Conservation (phyloP, 305 asterid genomes). For the Fraxinus platypoda region DNA sequence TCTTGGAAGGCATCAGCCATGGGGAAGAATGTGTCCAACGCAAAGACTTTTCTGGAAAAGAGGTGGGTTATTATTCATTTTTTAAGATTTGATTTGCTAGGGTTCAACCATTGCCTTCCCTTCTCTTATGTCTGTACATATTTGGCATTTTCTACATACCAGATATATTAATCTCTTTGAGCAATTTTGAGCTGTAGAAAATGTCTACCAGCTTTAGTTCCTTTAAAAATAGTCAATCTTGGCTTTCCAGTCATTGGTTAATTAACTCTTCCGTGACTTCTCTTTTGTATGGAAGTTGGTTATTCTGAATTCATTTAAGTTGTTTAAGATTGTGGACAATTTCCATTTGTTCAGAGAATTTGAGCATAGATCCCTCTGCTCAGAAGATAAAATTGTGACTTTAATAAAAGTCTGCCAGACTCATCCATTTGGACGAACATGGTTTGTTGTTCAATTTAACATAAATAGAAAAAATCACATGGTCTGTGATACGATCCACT, state of each 20-base stretch:
- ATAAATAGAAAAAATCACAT: neutral
- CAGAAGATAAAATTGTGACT: neutral
- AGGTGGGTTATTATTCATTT: constrained; percentile 38
- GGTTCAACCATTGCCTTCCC: neutral
- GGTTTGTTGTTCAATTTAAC: neutral
- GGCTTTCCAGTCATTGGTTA: neutral
- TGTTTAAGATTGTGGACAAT: neutral
- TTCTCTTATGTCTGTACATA: neutral
- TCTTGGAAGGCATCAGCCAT: constrained; percentile 99
- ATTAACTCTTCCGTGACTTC: neutral
- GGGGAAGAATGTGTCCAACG: constrained; percentile 98
- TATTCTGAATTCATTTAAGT: neutral
- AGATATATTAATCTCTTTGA: neutral
- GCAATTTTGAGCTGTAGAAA: neutral
- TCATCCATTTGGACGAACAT: neutral
- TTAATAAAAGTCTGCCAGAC: neutral
- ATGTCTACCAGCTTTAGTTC: neutral
- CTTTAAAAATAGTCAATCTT: neutral
- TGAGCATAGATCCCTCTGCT: neutral
- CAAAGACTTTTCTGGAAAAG: constrained; percentile 97
- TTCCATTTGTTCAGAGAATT: neutral
- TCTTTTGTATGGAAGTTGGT: neutral
- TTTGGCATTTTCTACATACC: neutral
- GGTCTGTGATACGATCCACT: neutral
- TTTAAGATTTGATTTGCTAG: neutral